A percentile compares a stretch with the other conserved stretches of the same genome.
phyloP scores from a whole-genome alignment of 2,329 filamentous ascomycete species.

The Verticillium nonalfalfae region DNA sequence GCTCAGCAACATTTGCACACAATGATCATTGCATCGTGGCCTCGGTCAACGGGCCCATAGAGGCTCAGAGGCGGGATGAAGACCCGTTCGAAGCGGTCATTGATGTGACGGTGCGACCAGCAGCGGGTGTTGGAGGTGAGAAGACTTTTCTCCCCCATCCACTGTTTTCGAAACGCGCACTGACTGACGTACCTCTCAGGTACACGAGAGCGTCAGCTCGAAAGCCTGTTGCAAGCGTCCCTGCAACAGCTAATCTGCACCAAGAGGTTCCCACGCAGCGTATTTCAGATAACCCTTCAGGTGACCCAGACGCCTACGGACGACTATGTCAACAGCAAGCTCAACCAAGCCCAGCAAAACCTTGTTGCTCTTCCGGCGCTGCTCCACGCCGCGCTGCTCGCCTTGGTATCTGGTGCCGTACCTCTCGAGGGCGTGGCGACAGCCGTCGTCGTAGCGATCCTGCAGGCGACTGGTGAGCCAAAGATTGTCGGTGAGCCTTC shows the following conservation, averaged over 20 bases:
- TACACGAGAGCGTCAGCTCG: slow-evolving; percentile 74
- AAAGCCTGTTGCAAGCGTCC: slow-evolving; percentile 66
- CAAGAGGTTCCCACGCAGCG: slow-evolving; percentile 66
- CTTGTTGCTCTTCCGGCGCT: slow-evolving; percentile 75
- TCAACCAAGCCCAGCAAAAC: slow-evolving; percentile 60
- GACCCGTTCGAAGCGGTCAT: slow-evolving; percentile 85
- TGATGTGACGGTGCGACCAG: slow-evolving; percentile 84
- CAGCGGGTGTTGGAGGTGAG: slow-evolving; percentile 74
- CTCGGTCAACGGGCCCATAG: slow-evolving; percentile 87
- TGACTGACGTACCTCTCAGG: slow-evolving; percentile 31
- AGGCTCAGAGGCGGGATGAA: slow-evolving; percentile 83
- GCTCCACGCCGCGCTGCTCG: slow-evolving; percentile 71
- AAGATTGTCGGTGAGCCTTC: slow-evolving; percentile 54
- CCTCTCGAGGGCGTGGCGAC: slow-evolving; percentile 70
- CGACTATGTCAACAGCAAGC: slow-evolving; percentile 54
- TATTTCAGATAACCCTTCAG: slow-evolving; percentile 80
- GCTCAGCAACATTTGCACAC: slow-evolving; percentile 71
- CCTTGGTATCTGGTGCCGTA: slow-evolving; percentile 75
- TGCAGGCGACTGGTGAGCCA: slow-evolving; percentile 28
- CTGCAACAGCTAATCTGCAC: slow-evolving; percentile 70
- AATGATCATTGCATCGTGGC: slow-evolving; percentile 76
- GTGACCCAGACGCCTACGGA: slow-evolving; percentile 63
- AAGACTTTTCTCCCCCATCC: not conserved
- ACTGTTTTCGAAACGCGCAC: not conserved
- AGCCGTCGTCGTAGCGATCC: slow-evolving; percentile 57